Evolutionary conservation across 2,329 filamentous ascomycete species (phyloP), one percentile per base, ranked within the genome.

Genomic region (Trichothecium roseum): DNA sequence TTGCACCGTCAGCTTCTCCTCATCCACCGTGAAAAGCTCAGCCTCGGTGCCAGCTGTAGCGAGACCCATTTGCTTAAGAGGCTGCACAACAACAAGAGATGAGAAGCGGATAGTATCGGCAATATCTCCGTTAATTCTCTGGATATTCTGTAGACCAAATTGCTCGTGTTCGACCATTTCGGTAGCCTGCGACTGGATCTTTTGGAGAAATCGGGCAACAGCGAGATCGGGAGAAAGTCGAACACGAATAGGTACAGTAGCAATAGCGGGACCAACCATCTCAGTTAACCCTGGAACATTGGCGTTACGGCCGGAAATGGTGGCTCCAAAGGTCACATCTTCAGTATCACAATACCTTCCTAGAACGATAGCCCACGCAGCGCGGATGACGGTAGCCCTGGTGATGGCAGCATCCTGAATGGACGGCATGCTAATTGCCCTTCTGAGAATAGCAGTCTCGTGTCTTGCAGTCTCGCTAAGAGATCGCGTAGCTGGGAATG

Each of bases 251-350:
- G 44, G 44, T 3, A 48, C 33, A 1, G 41, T 41, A 12, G 39
- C 37, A 14, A 49, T 38, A 7, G 36, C 29, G 15, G 44, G 44
- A 4, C 42, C 45, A 12, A 38, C 22, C 17, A 43, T 43, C 15
- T 6, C 13, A 12, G 18, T 28, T 10, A 38, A 12, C 2, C 36
- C 36, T 4, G 15, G n/a, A 4, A 30, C 30, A 14, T 17, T 32
- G 1, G 45, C 42, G 15, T 50, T 41, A 3, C 52, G 43, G 3
- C 52, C 53, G 2, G 44, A 49, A 3, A 51, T 27, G 0, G 43
- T 42, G 2, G 36, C 22, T 2, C 51, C 52, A 34, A 53, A 56
- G 3, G 45, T 29, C 1, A 53, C 36, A 7, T 48, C 45, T 6
- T 40, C 31, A 6, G 37, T 34, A 4, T 40, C 42, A 12, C 42